Conservation (phyloP, 495 filamentous ascomycete genomes). For the Rhypophila decipiens region DNA sequence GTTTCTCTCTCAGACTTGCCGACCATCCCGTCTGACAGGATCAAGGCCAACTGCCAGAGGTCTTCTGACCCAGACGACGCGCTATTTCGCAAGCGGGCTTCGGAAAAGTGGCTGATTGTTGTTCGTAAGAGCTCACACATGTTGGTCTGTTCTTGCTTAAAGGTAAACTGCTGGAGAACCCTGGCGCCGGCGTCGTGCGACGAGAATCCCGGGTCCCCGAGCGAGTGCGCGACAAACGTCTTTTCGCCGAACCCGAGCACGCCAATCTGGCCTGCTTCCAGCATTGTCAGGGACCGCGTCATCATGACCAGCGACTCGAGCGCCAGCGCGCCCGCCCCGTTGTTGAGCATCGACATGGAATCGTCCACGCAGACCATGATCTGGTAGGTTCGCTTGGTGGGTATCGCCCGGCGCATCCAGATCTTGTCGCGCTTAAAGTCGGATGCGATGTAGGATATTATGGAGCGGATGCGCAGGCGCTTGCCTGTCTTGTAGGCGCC, state of each 20-base stretch:
- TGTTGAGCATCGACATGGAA: conserved; percentile 79
- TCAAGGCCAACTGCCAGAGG: conserved; percentile 92
- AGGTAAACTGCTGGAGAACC: conserved; percentile 79
- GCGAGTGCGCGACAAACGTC: conserved; percentile 81
- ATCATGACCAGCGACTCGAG: conserved; percentile 91
- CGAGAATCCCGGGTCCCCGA: conserved; percentile 68
- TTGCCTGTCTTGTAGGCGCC: conserved; percentile 98
- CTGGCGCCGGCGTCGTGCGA: conserved; percentile 74
- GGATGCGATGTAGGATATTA: conserved; percentile 97
- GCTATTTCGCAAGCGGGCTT: conserved; percentile 55
- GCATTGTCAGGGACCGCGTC: conserved; percentile 73
- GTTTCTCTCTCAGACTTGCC: conserved; percentile 70
- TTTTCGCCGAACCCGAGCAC: conserved; percentile 85
- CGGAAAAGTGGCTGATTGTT: conserved; percentile 74
- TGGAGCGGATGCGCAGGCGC: conserved; percentile 96
- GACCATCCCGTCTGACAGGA: conserved; percentile 89
- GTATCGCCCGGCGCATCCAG: conserved; percentile 92
- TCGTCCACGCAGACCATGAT: conserved; percentile 97
- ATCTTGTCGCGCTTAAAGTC: conserved; percentile 99
- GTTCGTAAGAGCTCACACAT: conserved; percentile 68
- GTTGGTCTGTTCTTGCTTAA: conserved; percentile 78
- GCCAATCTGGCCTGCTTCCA: conserved; percentile 86
- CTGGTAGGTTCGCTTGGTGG: conserved; percentile 89
- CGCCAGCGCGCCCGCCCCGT: conserved; percentile 57
- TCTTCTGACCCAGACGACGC: conserved; percentile 58